phyloP scores from a whole-genome alignment of 495 filamentous ascomycete genomes.

The Podospora pseudoanserina region DNA sequence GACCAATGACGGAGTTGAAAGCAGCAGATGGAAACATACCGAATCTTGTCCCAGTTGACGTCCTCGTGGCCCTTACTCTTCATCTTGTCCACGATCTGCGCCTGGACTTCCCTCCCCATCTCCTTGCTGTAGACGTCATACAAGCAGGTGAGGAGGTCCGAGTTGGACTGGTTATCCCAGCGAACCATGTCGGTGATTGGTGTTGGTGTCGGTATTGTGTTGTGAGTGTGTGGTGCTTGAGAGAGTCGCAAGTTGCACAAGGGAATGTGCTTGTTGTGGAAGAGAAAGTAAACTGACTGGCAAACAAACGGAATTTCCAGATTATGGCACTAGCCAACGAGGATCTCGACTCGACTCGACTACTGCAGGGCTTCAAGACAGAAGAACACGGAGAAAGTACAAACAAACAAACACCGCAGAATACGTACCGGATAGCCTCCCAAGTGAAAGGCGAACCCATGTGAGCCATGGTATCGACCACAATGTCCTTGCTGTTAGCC shows the following conservation, averaged over 20 bases:
- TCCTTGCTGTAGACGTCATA: background rate
- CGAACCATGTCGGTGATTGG: slow-evolving; percentile 2
- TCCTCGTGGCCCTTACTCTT: slow-evolving; percentile 10
- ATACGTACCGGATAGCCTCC: slow-evolving; percentile 38
- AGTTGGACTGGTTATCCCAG: slow-evolving; percentile 2
- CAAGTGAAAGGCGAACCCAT: slow-evolving; percentile 28
- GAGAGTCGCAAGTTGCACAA: background rate
- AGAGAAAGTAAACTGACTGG: background rate
- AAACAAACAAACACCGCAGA: background rate
- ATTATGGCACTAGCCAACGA: background rate
- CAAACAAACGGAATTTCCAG: background rate
- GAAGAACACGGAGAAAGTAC: background rate
- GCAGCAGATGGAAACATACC: slow-evolving; percentile 17
- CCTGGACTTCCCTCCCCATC: background rate
- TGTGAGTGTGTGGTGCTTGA: background rate
- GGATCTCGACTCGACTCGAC: background rate
- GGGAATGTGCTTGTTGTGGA: background rate
- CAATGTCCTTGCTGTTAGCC: slow-evolving; percentile 23
- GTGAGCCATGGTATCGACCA: slow-evolving; percentile 27
- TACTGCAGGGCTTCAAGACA: background rate
- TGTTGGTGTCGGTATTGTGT: background rate
- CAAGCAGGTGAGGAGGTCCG: background rate
- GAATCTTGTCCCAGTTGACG: slow-evolving; percentile 18
- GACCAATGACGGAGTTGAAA: background rate
- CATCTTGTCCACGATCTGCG: slow-evolving; percentile 7